Evolutionary conservation across 2,329 filamentous ascomycete species (phyloP).

Genomic region (Colletotrichum sp.): DNA sequence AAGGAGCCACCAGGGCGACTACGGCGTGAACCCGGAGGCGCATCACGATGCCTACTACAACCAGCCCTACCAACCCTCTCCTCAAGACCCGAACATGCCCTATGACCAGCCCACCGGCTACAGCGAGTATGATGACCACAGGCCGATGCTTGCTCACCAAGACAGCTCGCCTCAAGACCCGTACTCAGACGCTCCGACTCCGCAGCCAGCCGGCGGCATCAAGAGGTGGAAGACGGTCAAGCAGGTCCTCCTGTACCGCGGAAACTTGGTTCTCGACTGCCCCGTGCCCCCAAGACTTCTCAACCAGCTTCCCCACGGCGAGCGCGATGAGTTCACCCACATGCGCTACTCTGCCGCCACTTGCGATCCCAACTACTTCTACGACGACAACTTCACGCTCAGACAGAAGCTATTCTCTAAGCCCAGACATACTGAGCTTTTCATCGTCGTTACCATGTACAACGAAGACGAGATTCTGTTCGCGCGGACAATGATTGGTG

Average conservation of each 20-base stretch:
- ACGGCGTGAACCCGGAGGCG: slow-evolving; percentile 79
- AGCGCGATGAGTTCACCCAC: slow-evolving; percentile 89
- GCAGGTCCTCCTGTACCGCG: slow-evolving; percentile 95
- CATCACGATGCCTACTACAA: slow-evolving; percentile 90
- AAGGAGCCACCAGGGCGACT: slow-evolving; percentile 64
- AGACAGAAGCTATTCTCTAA: slow-evolving; percentile 93
- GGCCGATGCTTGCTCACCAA: slow-evolving; percentile 77
- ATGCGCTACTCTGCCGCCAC: slow-evolving; percentile 96
- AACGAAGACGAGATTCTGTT: slow-evolving; percentile 98
- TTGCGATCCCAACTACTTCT: slow-evolving; percentile 89
- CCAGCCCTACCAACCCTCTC: slow-evolving; percentile 77
- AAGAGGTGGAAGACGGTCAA: slow-evolving; percentile 98
- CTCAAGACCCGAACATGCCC: slow-evolving; percentile 64
- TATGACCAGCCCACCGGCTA: slow-evolving; percentile 36
- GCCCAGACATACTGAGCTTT: slow-evolving; percentile 89
- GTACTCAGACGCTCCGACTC: slow-evolving; percentile 49
- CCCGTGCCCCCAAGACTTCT: slow-evolving; percentile 89
- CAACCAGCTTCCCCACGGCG: slow-evolving; percentile 86
- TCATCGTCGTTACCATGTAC: slow-evolving; percentile 98
- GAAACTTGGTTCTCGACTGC: slow-evolving; percentile 96
- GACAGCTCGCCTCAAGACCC: slow-evolving; percentile 51
- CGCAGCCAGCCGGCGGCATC: slow-evolving; percentile 63
- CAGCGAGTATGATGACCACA: slow-evolving; percentile 69
- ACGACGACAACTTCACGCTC: slow-evolving; percentile 86
- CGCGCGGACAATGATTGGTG: slow-evolving; percentile 92